Evolutionary conservation across 805 yeast genomes (phyloP).

Genomic region (Kodamaea kaohsiungensis): DNA sequence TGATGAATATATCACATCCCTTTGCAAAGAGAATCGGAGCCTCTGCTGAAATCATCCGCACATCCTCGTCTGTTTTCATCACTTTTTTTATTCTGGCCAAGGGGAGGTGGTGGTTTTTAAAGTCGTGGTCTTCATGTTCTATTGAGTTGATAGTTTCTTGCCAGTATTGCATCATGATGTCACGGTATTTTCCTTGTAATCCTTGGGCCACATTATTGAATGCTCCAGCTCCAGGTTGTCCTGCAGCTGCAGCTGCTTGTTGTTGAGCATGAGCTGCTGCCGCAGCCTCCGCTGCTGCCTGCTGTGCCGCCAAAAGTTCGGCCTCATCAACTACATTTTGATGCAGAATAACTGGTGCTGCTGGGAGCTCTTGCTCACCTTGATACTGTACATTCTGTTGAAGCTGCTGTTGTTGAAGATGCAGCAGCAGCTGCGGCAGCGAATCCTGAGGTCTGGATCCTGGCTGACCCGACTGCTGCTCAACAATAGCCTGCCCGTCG

Average conservation of each 20-base stretch:
- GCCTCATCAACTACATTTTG: constrained; percentile 20
- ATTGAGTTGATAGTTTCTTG: constrained; percentile 90
- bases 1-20: constrained; percentile 96
- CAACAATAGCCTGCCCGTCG: constrained; percentile 23
- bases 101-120: constrained; percentile 92
- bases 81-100: constrained; percentile 95
- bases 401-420: not conserved
- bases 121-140: constrained; percentile 86
- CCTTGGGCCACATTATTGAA: constrained; percentile 94
- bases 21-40: constrained; percentile 97
- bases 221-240: constrained; percentile 58
- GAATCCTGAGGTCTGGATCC: constrained; percentile 6
- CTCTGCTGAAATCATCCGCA: constrained; percentile 96
- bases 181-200: constrained; percentile 72
- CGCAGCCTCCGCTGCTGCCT: constrained; percentile 9
- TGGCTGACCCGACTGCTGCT: constrained; percentile 9
- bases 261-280: constrained; percentile 50
- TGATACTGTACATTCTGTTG: not conserved
- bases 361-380: not conserved
- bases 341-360: not conserved
- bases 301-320: constrained; percentile 10
- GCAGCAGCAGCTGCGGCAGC: constrained; percentile 11
- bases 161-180: constrained; percentile 95
- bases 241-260: constrained; percentile 48
- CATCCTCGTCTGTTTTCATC: constrained; percentile 97